Conservation (phyloP, 257 asterid species). For the Solanum okadae region DNA sequence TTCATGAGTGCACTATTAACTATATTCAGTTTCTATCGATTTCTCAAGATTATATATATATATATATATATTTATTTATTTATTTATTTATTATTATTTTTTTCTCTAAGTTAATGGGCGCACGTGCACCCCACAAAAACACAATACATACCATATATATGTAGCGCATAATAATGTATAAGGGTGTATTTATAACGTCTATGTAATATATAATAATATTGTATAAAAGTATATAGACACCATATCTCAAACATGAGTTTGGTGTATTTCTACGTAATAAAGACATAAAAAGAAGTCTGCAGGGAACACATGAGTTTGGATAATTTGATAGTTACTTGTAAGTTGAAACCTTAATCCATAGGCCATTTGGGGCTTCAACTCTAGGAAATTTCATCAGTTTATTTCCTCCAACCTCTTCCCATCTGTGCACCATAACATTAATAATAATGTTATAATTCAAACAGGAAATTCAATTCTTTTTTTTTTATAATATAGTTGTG, state of each 20-base stretch:
- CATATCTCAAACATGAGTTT: background rate
- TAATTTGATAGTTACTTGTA: background rate
- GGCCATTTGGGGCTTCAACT: slow-evolving; percentile 75
- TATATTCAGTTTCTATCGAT: too few relatives aligned
- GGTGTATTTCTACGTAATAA: background rate
- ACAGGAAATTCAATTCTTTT: background rate
- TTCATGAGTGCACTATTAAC: background rate
- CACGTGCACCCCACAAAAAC: background rate
- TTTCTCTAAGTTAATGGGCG: fast-evolving
- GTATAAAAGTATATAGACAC: background rate
- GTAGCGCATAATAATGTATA: too few relatives aligned
- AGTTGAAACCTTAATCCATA: slow-evolving; percentile 35
- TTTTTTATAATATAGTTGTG: background rate
- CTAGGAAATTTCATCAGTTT: slow-evolving; percentile 51
- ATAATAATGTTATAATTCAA: background rate
- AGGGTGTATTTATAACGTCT: background rate
- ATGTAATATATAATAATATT: too few relatives aligned
- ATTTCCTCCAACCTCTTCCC: slow-evolving; percentile 68
- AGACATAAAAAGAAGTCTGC: background rate
- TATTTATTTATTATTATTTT: too few relatives aligned
- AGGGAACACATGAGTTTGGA: background rate
- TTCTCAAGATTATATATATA: background rate
- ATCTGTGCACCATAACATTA: slow-evolving; percentile 24
- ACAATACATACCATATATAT: background rate
- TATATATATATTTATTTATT: too few relatives aligned